Percentiles rank a stretch among this genome's conserved stretches.
phyloP scores from a whole-genome alignment of 2,329 filamentous ascomycete species.

The Colletotrichum tanaceti region DNA sequence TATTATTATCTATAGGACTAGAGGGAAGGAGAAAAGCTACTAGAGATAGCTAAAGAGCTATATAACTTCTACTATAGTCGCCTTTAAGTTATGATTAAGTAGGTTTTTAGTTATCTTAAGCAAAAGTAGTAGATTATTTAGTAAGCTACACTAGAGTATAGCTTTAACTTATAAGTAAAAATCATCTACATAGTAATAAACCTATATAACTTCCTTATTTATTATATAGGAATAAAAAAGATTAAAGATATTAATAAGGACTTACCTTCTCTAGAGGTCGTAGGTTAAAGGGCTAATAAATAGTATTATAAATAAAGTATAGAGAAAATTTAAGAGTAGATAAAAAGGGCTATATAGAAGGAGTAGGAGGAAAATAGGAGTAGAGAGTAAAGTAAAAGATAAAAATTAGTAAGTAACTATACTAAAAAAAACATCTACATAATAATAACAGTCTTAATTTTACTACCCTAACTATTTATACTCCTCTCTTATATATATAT shows the following conservation, averaged over 20 bases:
- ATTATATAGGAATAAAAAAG: background rate
- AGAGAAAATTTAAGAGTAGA: background rate
- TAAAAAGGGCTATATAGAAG: background rate
- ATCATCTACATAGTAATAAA: background rate
- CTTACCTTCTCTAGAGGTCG: background rate
- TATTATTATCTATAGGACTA: background rate
- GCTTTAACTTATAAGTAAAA: background rate
- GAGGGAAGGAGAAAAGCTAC: background rate
- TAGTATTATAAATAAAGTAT: background rate
- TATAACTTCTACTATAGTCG: background rate
- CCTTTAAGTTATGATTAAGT: background rate
- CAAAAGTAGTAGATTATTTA: background rate
- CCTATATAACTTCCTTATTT: background rate
- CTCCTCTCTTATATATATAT: background rate
- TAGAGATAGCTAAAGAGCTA: background rate
- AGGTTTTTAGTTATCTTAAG: background rate
- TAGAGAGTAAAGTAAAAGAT: background rate
- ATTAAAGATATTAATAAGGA: background rate
- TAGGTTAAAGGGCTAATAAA: background rate
- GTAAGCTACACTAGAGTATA: no score
- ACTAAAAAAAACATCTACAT: no score
- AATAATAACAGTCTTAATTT: no score
- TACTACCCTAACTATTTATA: background rate
- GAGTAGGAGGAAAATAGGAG: background rate
- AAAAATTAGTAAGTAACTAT: background rate